phyloP scores from a whole-genome alignment of 441 rosid species.

The Populus hybrid region DNA sequence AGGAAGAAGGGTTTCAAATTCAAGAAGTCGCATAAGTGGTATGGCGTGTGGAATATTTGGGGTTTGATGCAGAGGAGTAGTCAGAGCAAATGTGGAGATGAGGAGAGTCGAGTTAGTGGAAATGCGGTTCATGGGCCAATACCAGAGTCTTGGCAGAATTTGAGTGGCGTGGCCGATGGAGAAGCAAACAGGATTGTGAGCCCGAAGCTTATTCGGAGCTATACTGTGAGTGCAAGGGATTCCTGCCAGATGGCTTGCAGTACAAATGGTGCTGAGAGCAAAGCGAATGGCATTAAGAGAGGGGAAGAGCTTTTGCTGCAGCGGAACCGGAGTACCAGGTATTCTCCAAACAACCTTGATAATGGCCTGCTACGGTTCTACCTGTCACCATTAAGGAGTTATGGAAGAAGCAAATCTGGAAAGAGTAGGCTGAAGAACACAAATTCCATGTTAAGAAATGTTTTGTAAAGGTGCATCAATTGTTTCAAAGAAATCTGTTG shows the following conservation, averaged over 20 bases:
- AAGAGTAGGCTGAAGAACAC: constrained; percentile 48
- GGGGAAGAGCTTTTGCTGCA: constrained; percentile 61
- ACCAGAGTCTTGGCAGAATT: constrained; percentile 75
- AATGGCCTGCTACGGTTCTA: constrained; percentile 85
- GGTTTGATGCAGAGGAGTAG: constrained; percentile 70
- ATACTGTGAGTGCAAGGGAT: constrained; percentile 84
- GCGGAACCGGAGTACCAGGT: constrained; percentile 72
- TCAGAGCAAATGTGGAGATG: constrained; percentile 66
- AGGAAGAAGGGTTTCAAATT: constrained; percentile 32
- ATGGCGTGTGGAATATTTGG: constrained; percentile 73
- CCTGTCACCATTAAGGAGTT: constrained; percentile 64
- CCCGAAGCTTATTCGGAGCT: constrained; percentile 74
- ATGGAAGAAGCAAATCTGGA: constrained; percentile 69
- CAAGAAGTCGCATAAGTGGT: constrained; percentile 73
- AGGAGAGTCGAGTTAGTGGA: constrained; percentile 53
- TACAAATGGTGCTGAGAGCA: constrained; percentile 28
- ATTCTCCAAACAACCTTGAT: constrained; percentile 67
- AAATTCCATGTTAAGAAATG: constrained; percentile 28
- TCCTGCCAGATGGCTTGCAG: constrained; percentile 46
- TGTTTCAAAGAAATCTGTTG: constrained; percentile 24
- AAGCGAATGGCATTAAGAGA: constrained; percentile 35
- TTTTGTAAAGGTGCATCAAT: constrained; percentile 29
- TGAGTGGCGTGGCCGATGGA: constrained; percentile 44
- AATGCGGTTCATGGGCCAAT: constrained; percentile 63
- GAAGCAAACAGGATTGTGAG: constrained; percentile 53